Evolutionary conservation across 768 basidiomycete species (phyloP).

Genomic region (Calvatia gigantea): DNA sequence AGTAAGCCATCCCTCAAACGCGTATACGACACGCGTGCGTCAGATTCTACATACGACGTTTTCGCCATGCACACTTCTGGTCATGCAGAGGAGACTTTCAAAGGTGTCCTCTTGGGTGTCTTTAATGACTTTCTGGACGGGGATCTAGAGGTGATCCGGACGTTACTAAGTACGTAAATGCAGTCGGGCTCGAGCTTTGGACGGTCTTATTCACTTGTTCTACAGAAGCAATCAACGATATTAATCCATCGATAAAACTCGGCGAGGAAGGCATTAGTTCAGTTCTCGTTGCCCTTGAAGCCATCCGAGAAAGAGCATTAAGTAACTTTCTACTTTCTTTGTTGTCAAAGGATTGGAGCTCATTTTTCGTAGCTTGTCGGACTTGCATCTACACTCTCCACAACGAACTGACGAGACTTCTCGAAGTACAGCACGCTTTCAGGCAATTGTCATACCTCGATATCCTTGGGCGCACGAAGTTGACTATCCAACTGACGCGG

Average conservation of each 20-base stretch:
- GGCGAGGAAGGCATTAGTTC: constrained; percentile 78
- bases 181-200: not conserved
- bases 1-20: constrained; percentile 67
- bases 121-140: constrained; percentile 84
- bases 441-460: constrained; percentile 76
- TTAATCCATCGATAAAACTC: constrained; percentile 74
- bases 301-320: constrained; percentile 71
- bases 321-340: constrained; percentile 39
- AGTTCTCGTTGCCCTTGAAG: constrained; percentile 65
- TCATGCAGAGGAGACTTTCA: constrained; percentile 77
- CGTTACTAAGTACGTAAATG: constrained; percentile 59
- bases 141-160: constrained; percentile 81
- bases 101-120: constrained; percentile 67
- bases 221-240: constrained; percentile 71
- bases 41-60: constrained; percentile 46
- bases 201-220: not conserved
- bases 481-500: constrained; percentile 74
- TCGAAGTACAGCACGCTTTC: constrained; percentile 78
- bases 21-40: constrained; percentile 60
- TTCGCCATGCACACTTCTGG: constrained; percentile 49
- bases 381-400: constrained; percentile 74
- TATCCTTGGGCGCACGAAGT: constrained; percentile 67
- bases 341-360: not conserved
- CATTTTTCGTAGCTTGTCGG: constrained; percentile 55
- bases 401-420: constrained; percentile 67